A percentile compares a stretch with the other conserved stretches of the same genome.
Conservation (phyloP, 2,329 filamentous ascomycete species). For the Colletotrichum endophyticum region DNA sequence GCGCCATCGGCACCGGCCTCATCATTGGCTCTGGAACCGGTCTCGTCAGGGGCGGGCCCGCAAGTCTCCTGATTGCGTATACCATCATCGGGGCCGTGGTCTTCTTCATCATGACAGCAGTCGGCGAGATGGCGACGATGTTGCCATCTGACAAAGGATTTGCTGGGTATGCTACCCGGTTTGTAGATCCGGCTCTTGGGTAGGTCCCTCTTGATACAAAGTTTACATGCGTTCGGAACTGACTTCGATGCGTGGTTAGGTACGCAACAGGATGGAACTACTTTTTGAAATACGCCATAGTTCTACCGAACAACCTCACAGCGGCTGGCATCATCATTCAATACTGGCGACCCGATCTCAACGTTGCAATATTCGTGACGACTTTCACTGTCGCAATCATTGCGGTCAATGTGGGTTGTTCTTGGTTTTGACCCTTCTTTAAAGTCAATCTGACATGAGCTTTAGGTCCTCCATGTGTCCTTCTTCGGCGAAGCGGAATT, state of each 20-base stretch:
- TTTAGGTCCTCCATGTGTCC: slow-evolving; percentile 36
- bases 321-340: slow-evolving; percentile 41
- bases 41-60: slow-evolving; percentile 51
- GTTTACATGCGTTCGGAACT: background rate
- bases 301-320: slow-evolving; percentile 42
- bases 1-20: slow-evolving; percentile 44
- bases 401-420: slow-evolving; percentile 32
- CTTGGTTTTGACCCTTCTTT: too few species aligned
- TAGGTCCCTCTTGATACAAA: too few species aligned
- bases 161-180: slow-evolving; percentile 30
- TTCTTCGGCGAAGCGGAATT: slow-evolving; percentile 54
- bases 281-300: slow-evolving; percentile 47
- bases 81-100: slow-evolving; percentile 51
- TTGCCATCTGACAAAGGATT: slow-evolving; percentile 33
- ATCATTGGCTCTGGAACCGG: slow-evolving; percentile 58
- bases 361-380: slow-evolving; percentile 41
- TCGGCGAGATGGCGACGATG: slow-evolving; percentile 37
- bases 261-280: slow-evolving; percentile 54
- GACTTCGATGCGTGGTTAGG: background rate
- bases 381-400: slow-evolving; percentile 38
- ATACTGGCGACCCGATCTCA: slow-evolving; percentile 41
- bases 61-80: slow-evolving; percentile 42
- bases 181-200: slow-evolving; percentile 35
- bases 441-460: too few species aligned
- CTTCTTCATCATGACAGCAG: slow-evolving; percentile 58